Base-by-base conservation (phyloP, 345 rosid genomes). In the Linum usitatissimum region DNA sequence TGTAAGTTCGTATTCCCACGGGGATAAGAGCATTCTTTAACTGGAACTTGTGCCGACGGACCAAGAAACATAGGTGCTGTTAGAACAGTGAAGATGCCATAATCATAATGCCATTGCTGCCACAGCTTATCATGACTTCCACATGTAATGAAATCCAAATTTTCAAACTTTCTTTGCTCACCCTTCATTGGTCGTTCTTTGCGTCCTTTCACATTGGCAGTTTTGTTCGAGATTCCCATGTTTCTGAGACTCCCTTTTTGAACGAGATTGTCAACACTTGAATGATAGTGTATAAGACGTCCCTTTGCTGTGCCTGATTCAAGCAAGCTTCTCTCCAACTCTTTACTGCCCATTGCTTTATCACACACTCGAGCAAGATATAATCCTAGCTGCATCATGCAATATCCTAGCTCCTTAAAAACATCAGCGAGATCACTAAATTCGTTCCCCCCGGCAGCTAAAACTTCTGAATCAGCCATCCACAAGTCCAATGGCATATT, bases 71-170 rank as follows among this genome's bases (percentile, higher is more conserved):
- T 77, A 20, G 96, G 94, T 79, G 87, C 79, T 4, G 96, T 90
- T 72, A 93, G 76, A 71, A 90, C 67, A n/a, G 97, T 93, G 73
- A 90, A 86, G 72, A 90, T 74, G 38, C 96, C 91, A 63, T 86
- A 90, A 73, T 90, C 99, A 73, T 81, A 90, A 76, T 90, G 99
- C 97, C 99, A 90, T 61, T 84, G 90, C 80, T 93, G 97, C 97
- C 99, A 90, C 6, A 87, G 73, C 60, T 68, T 66, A 66, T 72
- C 61, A 69, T 28, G 48, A 63, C 61, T 63, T 60, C 62, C 61
- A 28, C 39, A 54, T 63, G 48, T 6, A 59, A 59, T 72, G 70
- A 74, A 64, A 58, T 56, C 66, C 30, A 45, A n/a, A 20, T 55
- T 62, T 67, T 67, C 67, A n/a, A 36, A 66, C 57, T 18, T 55